Conservation (phyloP, 1,284 basidiomycete genomes). For the Leccinum proliferum region DNA sequence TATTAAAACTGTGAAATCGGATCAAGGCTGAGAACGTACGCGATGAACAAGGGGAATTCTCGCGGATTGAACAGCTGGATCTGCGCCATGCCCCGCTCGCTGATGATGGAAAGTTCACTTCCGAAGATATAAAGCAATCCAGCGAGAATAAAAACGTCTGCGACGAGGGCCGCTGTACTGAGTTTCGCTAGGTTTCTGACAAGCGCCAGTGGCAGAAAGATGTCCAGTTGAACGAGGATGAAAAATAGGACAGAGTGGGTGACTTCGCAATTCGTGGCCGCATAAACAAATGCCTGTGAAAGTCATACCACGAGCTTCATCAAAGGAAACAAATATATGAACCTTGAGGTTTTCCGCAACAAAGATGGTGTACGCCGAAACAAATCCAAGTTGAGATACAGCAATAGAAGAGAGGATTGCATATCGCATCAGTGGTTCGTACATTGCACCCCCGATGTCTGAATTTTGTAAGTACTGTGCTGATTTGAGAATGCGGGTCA, state of each 20-base stretch:
- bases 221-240: slow-evolving; percentile 78
- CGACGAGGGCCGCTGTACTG: slow-evolving; percentile 87
- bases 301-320: background rate
- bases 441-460: slow-evolving; percentile 94
- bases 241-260: slow-evolving; percentile 72
- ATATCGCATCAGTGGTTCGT: slow-evolving; percentile 91
- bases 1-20: slow-evolving; percentile 2
- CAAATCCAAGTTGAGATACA: slow-evolving; percentile 88
- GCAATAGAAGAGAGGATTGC: slow-evolving; percentile 87
- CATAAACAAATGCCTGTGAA: slow-evolving; percentile 72
- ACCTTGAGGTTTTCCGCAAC: slow-evolving; percentile 88
- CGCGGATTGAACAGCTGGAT: slow-evolving; percentile 85
- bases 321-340: slow-evolving; percentile 1
- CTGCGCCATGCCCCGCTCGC: slow-evolving; percentile 69
- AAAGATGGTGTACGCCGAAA: slow-evolving; percentile 92
- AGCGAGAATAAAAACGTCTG: slow-evolving; percentile 92
- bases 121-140: slow-evolving; percentile 86
- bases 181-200: slow-evolving; percentile 90
- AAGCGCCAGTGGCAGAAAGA: slow-evolving; percentile 86
- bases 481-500: background rate
- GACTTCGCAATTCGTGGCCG: slow-evolving; percentile 75
- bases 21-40: slow-evolving; percentile 42
- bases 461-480: slow-evolving; percentile 6
- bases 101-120: slow-evolving; percentile 70
- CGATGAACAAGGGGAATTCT: slow-evolving; percentile 90